A percentile compares a stretch with the other conserved stretches of the same genome.
Conservation (phyloP, 257 asterid genomes). For the Ilex asprella region DNA sequence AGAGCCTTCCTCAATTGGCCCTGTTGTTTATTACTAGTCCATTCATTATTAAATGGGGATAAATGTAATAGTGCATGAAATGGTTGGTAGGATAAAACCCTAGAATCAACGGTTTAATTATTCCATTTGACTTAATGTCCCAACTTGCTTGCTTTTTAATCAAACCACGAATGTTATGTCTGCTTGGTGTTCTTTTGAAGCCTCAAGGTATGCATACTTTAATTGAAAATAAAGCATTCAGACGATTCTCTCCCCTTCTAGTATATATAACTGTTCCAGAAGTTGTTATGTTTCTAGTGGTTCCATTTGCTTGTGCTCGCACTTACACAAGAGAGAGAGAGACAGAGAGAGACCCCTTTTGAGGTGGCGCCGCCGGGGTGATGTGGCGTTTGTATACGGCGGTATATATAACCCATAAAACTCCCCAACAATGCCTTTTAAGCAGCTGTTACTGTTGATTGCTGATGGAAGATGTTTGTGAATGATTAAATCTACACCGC, state of each 20-base stretch:
- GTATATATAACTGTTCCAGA: neutral
- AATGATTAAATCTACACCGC: no score
- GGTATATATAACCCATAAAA: no score
- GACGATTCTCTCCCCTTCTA: neutral
- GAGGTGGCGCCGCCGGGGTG: no score
- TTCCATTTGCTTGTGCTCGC: no score
- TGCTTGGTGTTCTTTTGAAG: neutral
- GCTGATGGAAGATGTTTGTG: no score
- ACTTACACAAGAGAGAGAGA: no score
- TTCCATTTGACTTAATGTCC: conserved; percentile 17
- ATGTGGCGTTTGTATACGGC: no score
- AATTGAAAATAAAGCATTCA: neutral
- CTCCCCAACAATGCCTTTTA: no score
- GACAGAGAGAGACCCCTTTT: no score
- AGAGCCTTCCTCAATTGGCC: no score
- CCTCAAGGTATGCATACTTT: neutral
- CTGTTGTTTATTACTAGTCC: no score
- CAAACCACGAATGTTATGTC: conserved; percentile 13
- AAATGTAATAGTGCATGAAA: neutral
- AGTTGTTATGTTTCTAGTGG: neutral
- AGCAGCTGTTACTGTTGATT: no score
- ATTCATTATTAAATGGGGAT: neutral
- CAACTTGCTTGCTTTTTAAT: conserved; percentile 23
- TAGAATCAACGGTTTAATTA: conserved; percentile 27
- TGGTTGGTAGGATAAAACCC: conserved; percentile 15